Percentiles rank a stretch among this genome's conserved stretches.
phyloP scores from a whole-genome alignment of 129 eudicot genomes.

The Oenanthe sinensis region DNA sequence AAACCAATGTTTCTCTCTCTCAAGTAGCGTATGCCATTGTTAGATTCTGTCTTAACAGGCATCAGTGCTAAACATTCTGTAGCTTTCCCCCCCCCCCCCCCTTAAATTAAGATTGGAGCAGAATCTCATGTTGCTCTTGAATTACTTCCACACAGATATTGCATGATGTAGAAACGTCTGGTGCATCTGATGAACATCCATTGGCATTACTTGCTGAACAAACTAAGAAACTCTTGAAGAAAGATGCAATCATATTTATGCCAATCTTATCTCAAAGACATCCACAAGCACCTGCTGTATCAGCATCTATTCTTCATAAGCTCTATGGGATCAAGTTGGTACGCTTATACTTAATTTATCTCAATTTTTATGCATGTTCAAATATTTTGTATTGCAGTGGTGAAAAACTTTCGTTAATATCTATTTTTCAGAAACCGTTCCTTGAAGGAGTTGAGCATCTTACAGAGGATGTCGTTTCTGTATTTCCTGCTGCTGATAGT shows the following conservation, averaged over 20 bases:
- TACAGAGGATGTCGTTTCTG: slow-evolving; percentile 90
- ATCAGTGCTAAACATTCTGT: not conserved
- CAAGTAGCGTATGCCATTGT: not conserved
- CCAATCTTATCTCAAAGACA: slow-evolving; percentile 82
- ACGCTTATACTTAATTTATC: slow-evolving; percentile 21
- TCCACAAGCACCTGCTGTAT: slow-evolving; percentile 65
- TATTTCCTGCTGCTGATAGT: slow-evolving; percentile 94
- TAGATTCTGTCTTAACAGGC: not conserved
- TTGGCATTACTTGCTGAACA: slow-evolving; percentile 79
- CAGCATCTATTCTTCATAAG: slow-evolving; percentile 90
- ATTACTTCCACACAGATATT: slow-evolving; percentile 34
- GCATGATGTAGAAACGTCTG: slow-evolving; percentile 73
- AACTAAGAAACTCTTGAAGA: slow-evolving; percentile 57
- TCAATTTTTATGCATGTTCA: not conserved
- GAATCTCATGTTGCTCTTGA: slow-evolving; percentile 1
- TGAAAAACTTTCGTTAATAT: slow-evolving; percentile 9
- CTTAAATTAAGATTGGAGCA: not conserved
- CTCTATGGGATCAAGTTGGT: slow-evolving; percentile 93
- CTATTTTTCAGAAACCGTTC: slow-evolving; percentile 71
- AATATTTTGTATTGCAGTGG: slow-evolving; percentile 4
- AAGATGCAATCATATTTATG: slow-evolving; percentile 54
- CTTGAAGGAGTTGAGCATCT: slow-evolving; percentile 82
- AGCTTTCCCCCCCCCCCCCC: not conserved
- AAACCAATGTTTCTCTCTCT: not conserved
- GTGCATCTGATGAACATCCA: slow-evolving; percentile 79